Evolutionary conservation across 495 filamentous ascomycete genomes (phyloP).

Genomic region (Podospora bellae-mahoneyi): DNA sequence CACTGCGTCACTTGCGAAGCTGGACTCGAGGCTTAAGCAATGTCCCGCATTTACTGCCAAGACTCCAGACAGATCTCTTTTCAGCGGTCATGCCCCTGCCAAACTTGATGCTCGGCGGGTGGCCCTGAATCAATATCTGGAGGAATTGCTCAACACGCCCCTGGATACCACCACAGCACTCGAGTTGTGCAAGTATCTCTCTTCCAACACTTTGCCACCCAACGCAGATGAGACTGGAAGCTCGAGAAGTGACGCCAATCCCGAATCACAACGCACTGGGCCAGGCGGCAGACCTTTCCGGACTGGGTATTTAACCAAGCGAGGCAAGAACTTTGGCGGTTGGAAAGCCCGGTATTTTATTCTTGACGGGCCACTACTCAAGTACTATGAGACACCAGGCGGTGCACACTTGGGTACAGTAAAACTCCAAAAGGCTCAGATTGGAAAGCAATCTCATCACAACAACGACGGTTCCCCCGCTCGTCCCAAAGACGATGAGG

Average conservation of each 20-base stretch:
- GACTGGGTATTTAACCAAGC: constrained; percentile 91
- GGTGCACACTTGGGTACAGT: constrained; percentile 90
- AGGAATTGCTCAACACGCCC: constrained; percentile 72
- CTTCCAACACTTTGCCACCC: constrained; percentile 77
- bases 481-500: constrained; percentile 60
- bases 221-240: constrained; percentile 62
- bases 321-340: constrained; percentile 97
- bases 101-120: constrained; percentile 84
- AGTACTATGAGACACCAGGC: constrained; percentile 86
- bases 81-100: constrained; percentile 89
- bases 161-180: constrained; percentile 78
- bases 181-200: constrained; percentile 82
- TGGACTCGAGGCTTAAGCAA: constrained; percentile 77
- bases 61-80: constrained; percentile 80
- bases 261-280: constrained; percentile 45
- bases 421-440: constrained; percentile 85
- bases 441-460: constrained; percentile 80
- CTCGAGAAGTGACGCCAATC: constrained; percentile 37
- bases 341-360: constrained; percentile 97
- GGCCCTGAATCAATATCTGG: constrained; percentile 81
- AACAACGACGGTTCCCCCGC: constrained; percentile 59
- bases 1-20: constrained; percentile 68
- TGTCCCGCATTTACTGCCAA: constrained; percentile 61
- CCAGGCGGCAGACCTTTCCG: constrained; percentile 67
- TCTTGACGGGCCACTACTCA: constrained; percentile 81